Evolutionary conservation across 805 yeast genomes (phyloP), one percentile per base, ranked within the genome.

Genomic region (Candida montana): DNA sequence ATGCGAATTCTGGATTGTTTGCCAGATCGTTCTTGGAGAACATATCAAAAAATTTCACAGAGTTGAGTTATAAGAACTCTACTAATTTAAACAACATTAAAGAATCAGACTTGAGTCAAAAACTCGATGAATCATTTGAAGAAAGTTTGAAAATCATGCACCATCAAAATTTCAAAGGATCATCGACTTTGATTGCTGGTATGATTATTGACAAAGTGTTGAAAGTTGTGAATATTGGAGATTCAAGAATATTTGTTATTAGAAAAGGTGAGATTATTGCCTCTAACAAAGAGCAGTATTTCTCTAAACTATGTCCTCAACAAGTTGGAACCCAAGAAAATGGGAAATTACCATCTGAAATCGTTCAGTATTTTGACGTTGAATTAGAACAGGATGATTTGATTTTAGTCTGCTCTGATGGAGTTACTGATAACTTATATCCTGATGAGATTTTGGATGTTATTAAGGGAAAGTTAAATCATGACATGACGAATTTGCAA

Each of bases 321-420:
- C 81, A 75, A 48, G 71, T 75, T 7, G 81, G 81, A 2, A 75
- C 81, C 0, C 76, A 72, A 31, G 63, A 72, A 6, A 51, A 64
- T 21, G 55, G 53, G 13, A 54, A 59, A 37, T 39, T 68, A 23
- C 81, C 81, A 2, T 71, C 76, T 5, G 64, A 67, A 31, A 59
- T 74, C 45, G 77, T 75, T 2, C 65, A 73, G 65, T 70, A 68
- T 21, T 67, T 63, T 31, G 65, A 71, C 10, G 53, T 69, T 29
- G 60, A 65, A 35, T 45, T 74, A 11, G 44, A 63, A 37, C 65
- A 61, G 31, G 58, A 65, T 34, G 81, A 75, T 48, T 49, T 74
- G 10, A 52, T 75, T 2, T 53, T 74, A 16, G 47, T 73, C 44
- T 72, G 78, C 45, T 71, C 78, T 1, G 81, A 75, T 52, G 81